A percentile compares a stretch with the other conserved stretches of the same genome.
These are phyloP conservation scores for Cryptosporidium meleagridis DNA, from an alignment of 169 alveolate species.

Conservation along the genomic window DNA sequence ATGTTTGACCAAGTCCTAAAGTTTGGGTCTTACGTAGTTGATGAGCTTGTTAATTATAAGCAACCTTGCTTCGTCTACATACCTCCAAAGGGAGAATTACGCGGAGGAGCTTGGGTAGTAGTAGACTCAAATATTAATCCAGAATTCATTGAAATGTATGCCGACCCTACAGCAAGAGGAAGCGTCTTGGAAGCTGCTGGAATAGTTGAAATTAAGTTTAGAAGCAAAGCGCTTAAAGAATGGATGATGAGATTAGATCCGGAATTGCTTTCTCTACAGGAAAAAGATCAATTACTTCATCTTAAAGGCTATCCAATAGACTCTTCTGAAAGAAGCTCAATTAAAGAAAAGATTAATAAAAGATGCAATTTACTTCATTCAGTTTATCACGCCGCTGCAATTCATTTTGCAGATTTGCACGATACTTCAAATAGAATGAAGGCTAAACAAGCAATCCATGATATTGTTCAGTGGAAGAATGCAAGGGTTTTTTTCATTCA, in stretches of 20 bases:
- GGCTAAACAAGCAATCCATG: conserved; percentile 83
- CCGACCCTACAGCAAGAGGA: conserved; percentile 85
- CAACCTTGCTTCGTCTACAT: conserved; percentile 87
- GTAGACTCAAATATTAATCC: conserved; percentile 85
- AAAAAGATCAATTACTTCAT: conserved; percentile 64
- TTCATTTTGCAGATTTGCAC: conserved; percentile 86
- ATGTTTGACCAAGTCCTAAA: conserved; percentile 85
- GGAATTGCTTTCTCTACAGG: conserved; percentile 68
- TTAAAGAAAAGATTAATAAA: conserved; percentile 77
- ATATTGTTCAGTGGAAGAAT: conserved; percentile 83
- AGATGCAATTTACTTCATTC: conserved; percentile 79
- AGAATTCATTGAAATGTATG: conserved; percentile 86
- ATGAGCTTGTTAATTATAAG: conserved; percentile 83
- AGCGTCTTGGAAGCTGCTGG: conserved; percentile 87
- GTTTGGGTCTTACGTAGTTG: conserved; percentile 86
- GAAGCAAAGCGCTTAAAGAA: conserved; percentile 79
- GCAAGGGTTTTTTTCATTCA: conserved; percentile 84
- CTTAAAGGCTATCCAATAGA: conserved; percentile 75
- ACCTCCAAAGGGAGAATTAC: conserved; percentile 85
- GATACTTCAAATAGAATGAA: conserved; percentile 88
- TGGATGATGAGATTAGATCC: conserved; percentile 80
- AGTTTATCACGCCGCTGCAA: conserved; percentile 80
- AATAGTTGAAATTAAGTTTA: conserved; percentile 83
- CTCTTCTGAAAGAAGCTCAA: conserved; percentile 70
- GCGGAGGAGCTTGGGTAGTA: conserved; percentile 90